Base-by-base conservation (phyloP, 768 basidiomycete species). In the Cyclocybe cylindracea region DNA sequence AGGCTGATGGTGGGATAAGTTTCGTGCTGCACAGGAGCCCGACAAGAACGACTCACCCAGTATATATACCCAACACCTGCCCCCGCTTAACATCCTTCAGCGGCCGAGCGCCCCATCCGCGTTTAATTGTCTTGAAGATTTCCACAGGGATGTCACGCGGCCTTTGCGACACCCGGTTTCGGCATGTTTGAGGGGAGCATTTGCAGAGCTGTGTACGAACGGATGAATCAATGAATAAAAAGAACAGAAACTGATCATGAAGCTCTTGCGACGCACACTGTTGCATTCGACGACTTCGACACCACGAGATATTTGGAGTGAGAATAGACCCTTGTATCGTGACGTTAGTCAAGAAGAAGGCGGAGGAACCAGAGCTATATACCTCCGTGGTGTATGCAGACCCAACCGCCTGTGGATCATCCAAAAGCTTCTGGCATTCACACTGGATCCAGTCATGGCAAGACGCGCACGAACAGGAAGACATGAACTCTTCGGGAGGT, bases 51-150 rank as follows among this genome's bases (percentile, higher is more conserved):
- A 62, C 73, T 33, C 59, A 87, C 87, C 88, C 88, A 48, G 86
- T 80, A 58, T 85, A 89, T 8, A 85, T 69, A 2, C 87, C 88
- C 19, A 89, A 53, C 3, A 89, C 81, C 54, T 82, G 84, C 4
- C 87, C 87, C 43, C 50, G 66, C 16, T 66, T 65, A 0, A 89
- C 56, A 24, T 68, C 59, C 0, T 61, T 56, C 5, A 73, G 57
- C 0, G 81, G 65, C n/a, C 85, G 73, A 2, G 78, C 85, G 6
- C 87, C 87, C 87, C 86, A 89, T 3, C 87, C 87, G 49, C 78
- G 70, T 14, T 68, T 61, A 4, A 48, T 35, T 0, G 87, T 89
- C 55, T 85, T 80, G 74, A 88, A 88, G n/a, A 89, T 65, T 55
- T 87, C 80, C 7, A 89, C 72, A 2, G 78, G 71, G 9, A 83